Conservation (phyloP, 2,329 filamentous ascomycete species). For the Teratosphaeriaceae sp. region DNA sequence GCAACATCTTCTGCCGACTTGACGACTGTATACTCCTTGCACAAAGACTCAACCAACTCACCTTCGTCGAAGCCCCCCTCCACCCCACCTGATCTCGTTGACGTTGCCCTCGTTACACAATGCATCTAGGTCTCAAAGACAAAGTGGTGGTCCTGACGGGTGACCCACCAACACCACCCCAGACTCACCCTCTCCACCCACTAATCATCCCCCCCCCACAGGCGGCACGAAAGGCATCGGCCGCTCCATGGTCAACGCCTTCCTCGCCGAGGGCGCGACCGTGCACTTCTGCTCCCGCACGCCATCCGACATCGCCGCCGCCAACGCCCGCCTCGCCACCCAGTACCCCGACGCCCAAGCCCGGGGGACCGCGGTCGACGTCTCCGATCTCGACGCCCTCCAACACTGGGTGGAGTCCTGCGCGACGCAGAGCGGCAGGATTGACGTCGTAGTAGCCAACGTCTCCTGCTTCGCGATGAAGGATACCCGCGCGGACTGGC, state of each 20-base stretch:
- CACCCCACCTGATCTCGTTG: too few species aligned
- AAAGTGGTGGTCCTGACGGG: slow-evolving; percentile 32
- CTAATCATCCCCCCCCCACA: slow-evolving; percentile 2
- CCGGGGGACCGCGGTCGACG: slow-evolving; percentile 21
- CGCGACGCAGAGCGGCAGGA: slow-evolving; percentile 16
- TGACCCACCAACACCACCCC: slow-evolving; percentile 8
- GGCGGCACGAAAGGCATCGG: slow-evolving; percentile 30
- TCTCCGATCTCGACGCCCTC: slow-evolving; percentile 16
- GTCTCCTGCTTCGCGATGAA: slow-evolving; percentile 26
- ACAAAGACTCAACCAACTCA: too few species aligned
- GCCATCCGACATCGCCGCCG: slow-evolving; percentile 14
- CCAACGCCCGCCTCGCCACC: slow-evolving; percentile 12
- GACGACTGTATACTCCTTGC: too few species aligned
- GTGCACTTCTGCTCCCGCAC: slow-evolving; percentile 28
- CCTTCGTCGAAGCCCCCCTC: too few species aligned
- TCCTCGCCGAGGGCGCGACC: slow-evolving; percentile 25
- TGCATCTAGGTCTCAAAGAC: slow-evolving; percentile 31
- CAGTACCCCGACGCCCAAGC: slow-evolving; percentile 16
- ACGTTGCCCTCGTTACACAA: too few species aligned
- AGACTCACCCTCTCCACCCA: neutral
- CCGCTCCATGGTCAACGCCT: slow-evolving; percentile 20
- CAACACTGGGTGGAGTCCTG: slow-evolving; percentile 17
- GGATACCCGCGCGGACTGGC: slow-evolving; percentile 20
- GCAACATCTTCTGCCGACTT: too few species aligned
- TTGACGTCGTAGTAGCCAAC: slow-evolving; percentile 27